phyloP scores from a whole-genome alignment of 345 rosid genomes.

The Lagerstroemia speciosa region DNA sequence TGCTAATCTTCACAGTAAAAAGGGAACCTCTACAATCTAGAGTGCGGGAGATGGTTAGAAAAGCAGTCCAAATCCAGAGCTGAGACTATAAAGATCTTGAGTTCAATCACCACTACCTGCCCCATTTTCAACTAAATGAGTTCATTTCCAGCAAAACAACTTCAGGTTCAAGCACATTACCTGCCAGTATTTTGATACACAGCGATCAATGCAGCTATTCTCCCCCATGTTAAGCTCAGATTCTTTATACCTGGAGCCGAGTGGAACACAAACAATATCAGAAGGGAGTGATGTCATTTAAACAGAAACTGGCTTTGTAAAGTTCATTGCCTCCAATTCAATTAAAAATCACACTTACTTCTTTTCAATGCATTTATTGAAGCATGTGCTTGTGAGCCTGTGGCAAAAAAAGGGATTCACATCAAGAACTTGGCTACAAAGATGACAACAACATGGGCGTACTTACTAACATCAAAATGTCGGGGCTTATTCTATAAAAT shows the following conservation, averaged over 20 bases:
- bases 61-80: too few relatives aligned
- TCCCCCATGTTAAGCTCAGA: conserved; percentile 96
- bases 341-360: conserved; percentile 35
- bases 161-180: conserved; percentile 29
- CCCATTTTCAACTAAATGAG: neutral
- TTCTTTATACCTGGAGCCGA: conserved; percentile 68
- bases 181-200: conserved; percentile 94
- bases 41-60: too few relatives aligned
- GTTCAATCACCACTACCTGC: neutral
- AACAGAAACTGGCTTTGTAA: neutral
- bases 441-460: neutral
- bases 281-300: neutral
- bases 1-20: too few relatives aligned
- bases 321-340: neutral
- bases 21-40: too few relatives aligned
- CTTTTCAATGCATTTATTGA: conserved; percentile 84
- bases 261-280: neutral
- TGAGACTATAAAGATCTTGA: too few relatives aligned
- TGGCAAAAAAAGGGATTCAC: conserved; percentile 2
- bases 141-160: neutral
- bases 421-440: neutral
- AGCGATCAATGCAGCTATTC: conserved; percentile 97
- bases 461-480: neutral
- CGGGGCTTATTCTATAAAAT: neutral
- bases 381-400: conserved; percentile 93